phyloP scores from a whole-genome alignment of 1,139 yeast genomes.

The Lodderomyces metapsilosis region DNA sequence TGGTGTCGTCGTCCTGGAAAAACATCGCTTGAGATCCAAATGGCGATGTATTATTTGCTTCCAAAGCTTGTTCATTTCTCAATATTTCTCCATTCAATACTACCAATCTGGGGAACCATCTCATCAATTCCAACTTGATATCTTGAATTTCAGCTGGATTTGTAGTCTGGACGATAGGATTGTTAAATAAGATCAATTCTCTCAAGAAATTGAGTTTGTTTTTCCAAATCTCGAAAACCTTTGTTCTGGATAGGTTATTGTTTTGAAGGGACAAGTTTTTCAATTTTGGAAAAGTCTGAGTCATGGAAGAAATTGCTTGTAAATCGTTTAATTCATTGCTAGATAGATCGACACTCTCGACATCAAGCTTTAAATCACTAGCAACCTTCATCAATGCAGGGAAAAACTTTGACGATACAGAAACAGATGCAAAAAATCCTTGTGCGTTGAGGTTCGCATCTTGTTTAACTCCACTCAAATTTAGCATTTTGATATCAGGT shows the following conservation, averaged over 20 bases:
- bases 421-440: conserved; percentile 65
- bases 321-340: conserved; percentile 67
- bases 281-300: conserved; percentile 72
- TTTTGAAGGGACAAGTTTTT: conserved; percentile 77
- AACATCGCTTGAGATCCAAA: conserved; percentile 53
- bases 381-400: conserved; percentile 91
- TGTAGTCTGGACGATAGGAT: conserved; percentile 56
- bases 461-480: conserved; percentile 63
- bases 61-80: conserved; percentile 67
- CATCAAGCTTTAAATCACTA: conserved; percentile 47
- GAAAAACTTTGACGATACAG: conserved; percentile 73
- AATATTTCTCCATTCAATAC: conserved; percentile 77
- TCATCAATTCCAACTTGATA: conserved; percentile 64
- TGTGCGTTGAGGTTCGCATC: conserved; percentile 61
- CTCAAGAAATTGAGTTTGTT: conserved; percentile 70
- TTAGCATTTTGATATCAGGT: conserved; percentile 61
- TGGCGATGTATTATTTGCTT: conserved; percentile 54
- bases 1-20: conserved; percentile 78
- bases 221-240: conserved; percentile 71
- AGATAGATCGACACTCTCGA: conserved; percentile 76
- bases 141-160: conserved; percentile 36
- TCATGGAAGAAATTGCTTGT: conserved; percentile 58
- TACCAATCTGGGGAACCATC: conserved; percentile 72
- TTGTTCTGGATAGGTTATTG: conserved; percentile 60
- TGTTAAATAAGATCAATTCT: conserved; percentile 73